Conservation (phyloP, 805 yeast genomes). For the Yarrowia deformans region DNA sequence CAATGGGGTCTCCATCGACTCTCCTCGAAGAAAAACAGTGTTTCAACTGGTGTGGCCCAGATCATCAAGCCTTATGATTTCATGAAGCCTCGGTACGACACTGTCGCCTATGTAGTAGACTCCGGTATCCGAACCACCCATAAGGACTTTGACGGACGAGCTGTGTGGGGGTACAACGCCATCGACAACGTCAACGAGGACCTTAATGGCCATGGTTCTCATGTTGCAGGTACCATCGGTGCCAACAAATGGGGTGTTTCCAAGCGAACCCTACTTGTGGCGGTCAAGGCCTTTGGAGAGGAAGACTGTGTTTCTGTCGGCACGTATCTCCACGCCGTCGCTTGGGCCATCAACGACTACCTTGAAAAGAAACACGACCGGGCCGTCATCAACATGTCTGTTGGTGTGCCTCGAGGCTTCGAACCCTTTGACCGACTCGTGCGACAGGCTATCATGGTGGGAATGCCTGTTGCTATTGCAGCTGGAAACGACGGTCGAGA, state of each 20-base stretch:
- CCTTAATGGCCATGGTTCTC: conserved; percentile 67
- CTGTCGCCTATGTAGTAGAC: conserved; percentile 60
- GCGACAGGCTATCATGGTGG: conserved; percentile 21
- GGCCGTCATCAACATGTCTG: conserved; percentile 34
- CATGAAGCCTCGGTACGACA: conserved; percentile 48
- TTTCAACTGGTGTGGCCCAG: conserved; percentile 53
- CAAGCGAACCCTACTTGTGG: conserved; percentile 58
- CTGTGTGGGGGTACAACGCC: conserved; percentile 62
- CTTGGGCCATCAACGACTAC: conserved; percentile 55
- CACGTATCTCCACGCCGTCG: conserved; percentile 64
- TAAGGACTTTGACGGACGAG: conserved; percentile 63
- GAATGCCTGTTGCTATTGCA: conserved; percentile 48
- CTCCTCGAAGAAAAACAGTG: conserved; percentile 68
- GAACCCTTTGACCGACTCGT: conserved; percentile 51
- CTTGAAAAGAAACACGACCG: conserved; percentile 43
- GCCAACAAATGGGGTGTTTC: conserved; percentile 63
- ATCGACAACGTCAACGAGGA: conserved; percentile 55
- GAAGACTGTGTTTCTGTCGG: conserved; percentile 61
- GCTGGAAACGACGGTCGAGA: conserved; percentile 34
- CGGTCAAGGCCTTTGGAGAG: conserved; percentile 63
- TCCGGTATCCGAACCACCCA: conserved; percentile 62
- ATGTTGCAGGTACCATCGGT: conserved; percentile 67
- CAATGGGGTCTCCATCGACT: conserved; percentile 90
- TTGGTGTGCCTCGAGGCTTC: conserved; percentile 53
- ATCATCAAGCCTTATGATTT: conserved; percentile 71